A percentile compares a stretch with the other conserved stretches of the same genome.
Conservation (phyloP, 2,329 filamentous ascomycete species). For the Penicillium sp. region DNA sequence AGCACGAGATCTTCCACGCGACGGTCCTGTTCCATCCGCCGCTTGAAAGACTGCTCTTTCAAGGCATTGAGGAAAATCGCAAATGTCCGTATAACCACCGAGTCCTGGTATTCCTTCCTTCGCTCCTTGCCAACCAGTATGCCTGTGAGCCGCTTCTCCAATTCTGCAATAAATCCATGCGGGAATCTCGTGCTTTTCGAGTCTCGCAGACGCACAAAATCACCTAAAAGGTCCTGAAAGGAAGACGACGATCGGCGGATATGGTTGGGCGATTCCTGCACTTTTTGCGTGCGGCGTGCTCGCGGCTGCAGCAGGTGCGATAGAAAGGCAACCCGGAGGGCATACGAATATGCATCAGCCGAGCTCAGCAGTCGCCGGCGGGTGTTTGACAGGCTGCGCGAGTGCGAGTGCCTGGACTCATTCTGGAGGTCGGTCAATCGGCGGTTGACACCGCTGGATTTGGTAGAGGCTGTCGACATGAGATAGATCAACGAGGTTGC, state of each 20-base stretch:
- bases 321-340: slow-evolving; percentile 84
- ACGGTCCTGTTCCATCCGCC: slow-evolving; percentile 88
- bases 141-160: slow-evolving; percentile 75
- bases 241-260: slow-evolving; percentile 66
- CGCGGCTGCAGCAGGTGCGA: slow-evolving; percentile 90
- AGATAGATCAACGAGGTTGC: slow-evolving; percentile 21
- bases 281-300: slow-evolving; percentile 83
- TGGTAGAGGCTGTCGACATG: slow-evolving; percentile 48
- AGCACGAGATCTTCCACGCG: slow-evolving; percentile 88
- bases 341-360: slow-evolving; percentile 87
- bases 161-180: slow-evolving; percentile 64
- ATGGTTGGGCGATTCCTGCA: slow-evolving; percentile 60
- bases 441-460: slow-evolving; percentile 43
- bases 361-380: slow-evolving; percentile 43
- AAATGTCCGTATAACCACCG: slow-evolving; percentile 88
- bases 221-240: slow-evolving; percentile 80
- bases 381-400: slow-evolving; percentile 40
- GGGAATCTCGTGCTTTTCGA: slow-evolving; percentile 68
- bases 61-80: slow-evolving; percentile 91
- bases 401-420: slow-evolving; percentile 39
- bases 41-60: slow-evolving; percentile 82
- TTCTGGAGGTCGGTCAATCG: slow-evolving; percentile 46
- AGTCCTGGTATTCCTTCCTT: slow-evolving; percentile 83
- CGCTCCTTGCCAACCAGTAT: slow-evolving; percentile 78
- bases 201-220: slow-evolving; percentile 67